Conservation (phyloP, 495 filamentous ascomycete genomes). For the Lentithecium fluviatile region DNA sequence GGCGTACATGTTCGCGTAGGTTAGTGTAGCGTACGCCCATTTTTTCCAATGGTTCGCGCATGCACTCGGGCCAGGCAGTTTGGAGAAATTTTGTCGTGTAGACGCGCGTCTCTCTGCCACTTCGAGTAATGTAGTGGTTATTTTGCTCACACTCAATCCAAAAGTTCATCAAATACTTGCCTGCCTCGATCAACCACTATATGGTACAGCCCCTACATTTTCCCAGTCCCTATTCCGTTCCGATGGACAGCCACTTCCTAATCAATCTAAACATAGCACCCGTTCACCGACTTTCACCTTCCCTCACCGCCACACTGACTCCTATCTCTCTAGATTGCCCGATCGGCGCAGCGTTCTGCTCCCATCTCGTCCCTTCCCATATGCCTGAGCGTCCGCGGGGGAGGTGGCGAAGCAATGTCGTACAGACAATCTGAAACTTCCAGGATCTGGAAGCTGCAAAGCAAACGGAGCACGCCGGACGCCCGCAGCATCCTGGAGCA, state of each 20-base stretch:
- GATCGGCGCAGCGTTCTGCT: neutral
- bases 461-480: neutral
- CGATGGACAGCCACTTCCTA: neutral
- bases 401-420: neutral
- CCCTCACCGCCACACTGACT: conserved; percentile 14
- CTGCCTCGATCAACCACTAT: neutral
- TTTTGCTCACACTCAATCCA: too few species aligned
- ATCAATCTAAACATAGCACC: conserved; percentile 11
- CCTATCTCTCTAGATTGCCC: neutral
- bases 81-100: too few species aligned
- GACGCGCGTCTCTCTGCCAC: too few species aligned
- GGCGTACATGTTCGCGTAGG: neutral
- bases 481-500: neutral
- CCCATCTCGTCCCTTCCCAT: neutral
- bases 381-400: neutral
- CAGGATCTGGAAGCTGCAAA: neutral
- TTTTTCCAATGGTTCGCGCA: too few species aligned
- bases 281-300: conserved; percentile 19
- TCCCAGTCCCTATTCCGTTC: neutral
- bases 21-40: neutral
- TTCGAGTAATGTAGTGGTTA: too few species aligned
- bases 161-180: too few species aligned
- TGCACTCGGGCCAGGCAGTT: too few species aligned
- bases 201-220: neutral
- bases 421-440: neutral